These are phyloP conservation scores for Aspergillus ochraceus DNA, from an alignment of 2,329 filamentous ascomycete genomes.

Conservation along the genomic window DNA sequence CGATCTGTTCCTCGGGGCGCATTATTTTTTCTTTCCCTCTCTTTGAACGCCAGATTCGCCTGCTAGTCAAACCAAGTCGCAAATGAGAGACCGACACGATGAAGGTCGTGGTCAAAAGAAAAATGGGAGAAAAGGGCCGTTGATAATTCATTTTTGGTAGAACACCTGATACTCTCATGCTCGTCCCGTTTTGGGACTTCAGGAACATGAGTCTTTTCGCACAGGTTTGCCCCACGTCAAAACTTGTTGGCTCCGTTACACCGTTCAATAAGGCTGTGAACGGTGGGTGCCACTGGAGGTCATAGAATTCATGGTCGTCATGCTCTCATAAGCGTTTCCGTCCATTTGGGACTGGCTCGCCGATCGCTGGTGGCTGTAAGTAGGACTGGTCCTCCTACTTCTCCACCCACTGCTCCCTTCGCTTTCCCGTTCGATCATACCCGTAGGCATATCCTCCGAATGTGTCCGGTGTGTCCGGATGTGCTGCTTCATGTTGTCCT, in stretches of 20 bases:
- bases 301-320: slow-evolving; percentile 10
- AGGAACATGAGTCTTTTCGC: not conserved
- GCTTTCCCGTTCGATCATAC: slow-evolving; percentile 13
- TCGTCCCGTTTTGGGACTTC: not conserved
- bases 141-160: not conserved
- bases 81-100: not conserved
- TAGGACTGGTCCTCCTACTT: slow-evolving; percentile 9
- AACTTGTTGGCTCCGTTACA: slow-evolving; percentile 10
- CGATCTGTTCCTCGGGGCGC: not conserved
- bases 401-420: slow-evolving; percentile 14
- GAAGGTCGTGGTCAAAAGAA: not conserved
- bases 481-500: slow-evolving; percentile 71
- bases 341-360: slow-evolving; percentile 15
- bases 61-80: not conserved
- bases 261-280: slow-evolving; percentile 9
- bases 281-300: slow-evolving; percentile 10
- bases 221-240: not conserved
- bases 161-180: not conserved
- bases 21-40: not conserved
- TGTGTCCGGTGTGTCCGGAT: slow-evolving; percentile 57
- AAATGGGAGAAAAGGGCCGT: not conserved
- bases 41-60: not conserved
- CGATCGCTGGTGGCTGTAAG: slow-evolving; percentile 19
- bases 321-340: slow-evolving; percentile 13
- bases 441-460: slow-evolving; percentile 33